Base-by-base conservation (phyloP, 2,329 filamentous ascomycete species). In the Colletotrichum tropicale region DNA sequence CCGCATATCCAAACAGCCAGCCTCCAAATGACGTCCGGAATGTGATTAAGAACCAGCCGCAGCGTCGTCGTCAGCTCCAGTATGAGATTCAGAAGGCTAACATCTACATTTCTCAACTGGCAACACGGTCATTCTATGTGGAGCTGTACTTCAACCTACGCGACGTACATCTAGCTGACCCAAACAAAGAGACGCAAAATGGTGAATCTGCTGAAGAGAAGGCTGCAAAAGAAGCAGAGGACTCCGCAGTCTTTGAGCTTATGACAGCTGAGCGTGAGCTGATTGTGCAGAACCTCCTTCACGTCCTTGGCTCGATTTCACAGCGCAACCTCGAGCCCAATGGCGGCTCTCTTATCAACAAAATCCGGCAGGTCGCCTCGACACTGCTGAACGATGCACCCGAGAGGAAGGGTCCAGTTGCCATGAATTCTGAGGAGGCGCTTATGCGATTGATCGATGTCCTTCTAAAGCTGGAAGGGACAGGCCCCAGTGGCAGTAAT, bases 61-160 rank as follows among this genome's bases (percentile, higher is more conserved):
- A 85, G 30, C 86, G 88, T 4, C 88, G 91, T 4, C 88, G 91
- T 2, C 87, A 89, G 71, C 83, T 96, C 6, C 95, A 97, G 81
- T 95, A 93, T 78, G 96, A 98, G 84, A 97, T 98, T 34, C 95
- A 98, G 82, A 98, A 98, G 82, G 94, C 95, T 8, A 98, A 98
- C 82, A 94, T 98, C 52, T 95, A 96, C 81, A 92, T 93, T 3
- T 96, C 94, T 8, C 94, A 96, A 80, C 87, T 98, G 12, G 93
- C 93, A 4, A 98, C 95, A 0, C 90, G 96, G 28, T 96, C 94
- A 0, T 96, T 95, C 82, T 92, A 96, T 72, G 95, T 98, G 1
- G 95, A 98, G 82, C 93, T 96, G 78, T 98, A 96, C 85, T 95
- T 95, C 83, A 93, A 92, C 79, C 88, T 97, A 2, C 91, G 93